Conservation (phyloP, 2,329 filamentous ascomycete species). For the Clonostachys solani region DNA sequence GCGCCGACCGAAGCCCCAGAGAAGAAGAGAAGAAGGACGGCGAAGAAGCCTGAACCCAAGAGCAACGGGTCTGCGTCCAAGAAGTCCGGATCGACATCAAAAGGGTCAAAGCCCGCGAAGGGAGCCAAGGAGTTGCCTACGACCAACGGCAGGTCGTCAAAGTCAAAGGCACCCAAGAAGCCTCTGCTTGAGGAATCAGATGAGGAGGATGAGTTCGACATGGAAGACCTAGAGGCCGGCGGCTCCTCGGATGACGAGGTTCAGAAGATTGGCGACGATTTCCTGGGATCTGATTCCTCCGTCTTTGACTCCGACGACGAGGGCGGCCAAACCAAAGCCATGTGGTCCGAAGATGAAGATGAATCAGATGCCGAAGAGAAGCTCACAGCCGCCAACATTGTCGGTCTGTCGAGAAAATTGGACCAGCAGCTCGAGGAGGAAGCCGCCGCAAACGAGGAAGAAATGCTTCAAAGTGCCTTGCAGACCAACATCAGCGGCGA, state of each 20-base stretch:
- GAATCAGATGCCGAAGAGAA: conserved; percentile 85
- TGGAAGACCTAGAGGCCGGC: conserved; percentile 40
- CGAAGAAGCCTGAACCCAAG: conserved; percentile 24
- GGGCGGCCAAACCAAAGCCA: conserved; percentile 47
- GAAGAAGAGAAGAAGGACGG: conserved; percentile 50
- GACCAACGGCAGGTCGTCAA: conserved; percentile 27
- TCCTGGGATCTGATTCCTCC: conserved; percentile 52
- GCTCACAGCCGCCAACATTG: conserved; percentile 94
- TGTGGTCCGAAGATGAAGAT: conserved; percentile 95
- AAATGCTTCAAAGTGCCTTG: conserved; percentile 78
- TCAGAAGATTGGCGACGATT: conserved; percentile 49
- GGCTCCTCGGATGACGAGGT: conserved; percentile 35
- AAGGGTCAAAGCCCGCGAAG: conserved; percentile 26
- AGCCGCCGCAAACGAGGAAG: conserved; percentile 77
- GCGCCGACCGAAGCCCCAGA: conserved; percentile 46
- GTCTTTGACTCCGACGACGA: conserved; percentile 70
- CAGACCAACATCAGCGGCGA: conserved; percentile 92
- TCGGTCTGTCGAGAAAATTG: conserved; percentile 79
- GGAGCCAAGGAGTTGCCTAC: conserved; percentile 17
- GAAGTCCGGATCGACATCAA: conserved; percentile 20
- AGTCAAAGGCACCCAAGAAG: conserved; percentile 13
- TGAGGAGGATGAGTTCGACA: conserved; percentile 39
- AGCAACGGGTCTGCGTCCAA: conserved; percentile 21
- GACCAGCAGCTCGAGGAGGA: conserved; percentile 75
- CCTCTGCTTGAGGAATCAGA: conserved; percentile 39